phyloP scores from a whole-genome alignment of 371 early-diverging fungal species.

The Sanchytrium tribonematis region DNA sequence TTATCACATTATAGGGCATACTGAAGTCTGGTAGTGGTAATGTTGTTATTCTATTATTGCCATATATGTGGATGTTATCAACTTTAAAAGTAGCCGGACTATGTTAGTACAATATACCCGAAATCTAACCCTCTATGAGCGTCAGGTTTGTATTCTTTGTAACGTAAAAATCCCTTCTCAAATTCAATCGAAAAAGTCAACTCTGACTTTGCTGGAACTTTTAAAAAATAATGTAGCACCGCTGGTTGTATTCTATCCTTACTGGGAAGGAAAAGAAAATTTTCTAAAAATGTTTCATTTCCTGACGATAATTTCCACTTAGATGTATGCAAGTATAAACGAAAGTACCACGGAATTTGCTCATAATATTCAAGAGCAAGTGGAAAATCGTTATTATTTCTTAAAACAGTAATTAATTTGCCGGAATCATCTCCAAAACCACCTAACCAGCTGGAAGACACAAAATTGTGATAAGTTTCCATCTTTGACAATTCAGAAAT shows the following conservation, averaged over 20 bases:
- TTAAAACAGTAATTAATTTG: neutral
- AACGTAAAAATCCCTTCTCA: constrained; percentile 63
- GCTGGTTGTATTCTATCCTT: constrained; percentile 46
- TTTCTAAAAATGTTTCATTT: constrained; percentile 8
- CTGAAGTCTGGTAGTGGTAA: constrained; percentile 84
- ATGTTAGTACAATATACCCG: constrained; percentile 14
- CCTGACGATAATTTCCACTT: constrained; percentile 4
- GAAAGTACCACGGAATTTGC: constrained; percentile 65
- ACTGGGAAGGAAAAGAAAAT: constrained; percentile 35
- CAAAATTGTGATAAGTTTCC: neutral
- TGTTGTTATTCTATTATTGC: constrained; percentile 9
- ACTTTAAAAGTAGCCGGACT: constrained; percentile 10
- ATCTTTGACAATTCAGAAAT: neutral
- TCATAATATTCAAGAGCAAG: constrained; percentile 35
- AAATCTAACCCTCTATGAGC: constrained; percentile 81
- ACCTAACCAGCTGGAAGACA: neutral
- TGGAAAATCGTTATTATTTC: constrained; percentile 5
- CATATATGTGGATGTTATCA: constrained; percentile 5
- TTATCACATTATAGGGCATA: constrained; percentile 95
- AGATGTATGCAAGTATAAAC: constrained; percentile 59
- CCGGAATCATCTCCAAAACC: constrained; percentile 1
- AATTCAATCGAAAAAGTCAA: constrained; percentile 38
- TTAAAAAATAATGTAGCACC: constrained; percentile 14
- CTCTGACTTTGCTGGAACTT: constrained; percentile 18
- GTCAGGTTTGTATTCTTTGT: constrained; percentile 84